Conservation (phyloP, 1,284 basidiomycete species). For the Microbotryum intermedium region DNA sequence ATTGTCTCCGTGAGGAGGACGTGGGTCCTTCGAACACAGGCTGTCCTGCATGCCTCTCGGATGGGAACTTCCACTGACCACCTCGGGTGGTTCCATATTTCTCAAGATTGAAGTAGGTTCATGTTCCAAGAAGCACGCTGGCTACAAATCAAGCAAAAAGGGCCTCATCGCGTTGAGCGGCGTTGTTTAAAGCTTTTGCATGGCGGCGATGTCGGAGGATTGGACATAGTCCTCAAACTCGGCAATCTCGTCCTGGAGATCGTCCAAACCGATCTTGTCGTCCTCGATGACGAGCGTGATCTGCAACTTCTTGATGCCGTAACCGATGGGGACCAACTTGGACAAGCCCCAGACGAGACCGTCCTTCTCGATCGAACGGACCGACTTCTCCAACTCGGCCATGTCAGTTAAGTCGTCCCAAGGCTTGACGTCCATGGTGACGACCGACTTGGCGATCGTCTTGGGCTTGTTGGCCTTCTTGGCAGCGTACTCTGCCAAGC, state of each 20-base stretch:
- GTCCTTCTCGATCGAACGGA: slow-evolving; percentile 79
- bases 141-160: too few species aligned
- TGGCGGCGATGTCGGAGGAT: slow-evolving; percentile 63
- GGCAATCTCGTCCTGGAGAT: slow-evolving; percentile 75
- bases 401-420: slow-evolving; percentile 99
- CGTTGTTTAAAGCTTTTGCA: slow-evolving; percentile 20
- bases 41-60: too few species aligned
- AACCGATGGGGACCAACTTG: slow-evolving; percentile 72
- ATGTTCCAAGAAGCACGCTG: too few species aligned
- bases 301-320: slow-evolving; percentile 75
- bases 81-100: too few species aligned
- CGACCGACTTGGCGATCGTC: slow-evolving; percentile 84
- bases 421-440: slow-evolving; percentile 95
- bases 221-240: slow-evolving; percentile 89
- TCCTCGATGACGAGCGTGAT: slow-evolving; percentile 95
- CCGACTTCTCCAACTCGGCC: slow-evolving; percentile 68
- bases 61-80: too few species aligned
- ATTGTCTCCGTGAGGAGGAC: too few species aligned
- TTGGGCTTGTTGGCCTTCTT: slow-evolving; percentile 86
- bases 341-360: slow-evolving; percentile 83
- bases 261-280: slow-evolving; percentile 87
- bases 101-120: too few species aligned
- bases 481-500: slow-evolving; percentile 84
- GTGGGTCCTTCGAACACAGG: too few species aligned
- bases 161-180: too few species aligned